Evolutionary conservation across 305 asterid genomes (phyloP), one percentile per base, ranked within the genome.

Genomic region (Salvia sclarea): DNA sequence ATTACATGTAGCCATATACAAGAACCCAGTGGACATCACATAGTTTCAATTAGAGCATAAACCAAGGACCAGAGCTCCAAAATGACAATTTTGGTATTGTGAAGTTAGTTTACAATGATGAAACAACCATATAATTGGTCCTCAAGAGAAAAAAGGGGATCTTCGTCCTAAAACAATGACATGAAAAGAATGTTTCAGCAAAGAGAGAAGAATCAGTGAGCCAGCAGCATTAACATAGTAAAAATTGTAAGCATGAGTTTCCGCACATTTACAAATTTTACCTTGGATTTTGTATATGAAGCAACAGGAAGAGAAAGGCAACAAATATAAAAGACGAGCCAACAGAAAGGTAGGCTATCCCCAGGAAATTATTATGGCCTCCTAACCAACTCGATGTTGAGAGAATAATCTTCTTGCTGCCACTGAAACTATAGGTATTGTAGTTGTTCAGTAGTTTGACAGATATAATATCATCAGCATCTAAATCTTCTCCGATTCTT

Each of bases 391-490:
- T 78, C 25, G 88, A 68, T 54, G 96, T 89, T 40, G 96, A 80
- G 64, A 87, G 86, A 70, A 89, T 95, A 56, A 87, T 81, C 75
- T 79, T 89, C 73, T 89, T 87, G 85, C 81, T 79, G 61, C 96
- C 96, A 21, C 87, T 80, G 79, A 89, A 89, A 81, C 90, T 83
- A 83, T 85, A 89, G 50, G 96, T 87, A 75, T 89, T 87, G 85
- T 87, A 89, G 79, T 89, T 87, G 83, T 89, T 89, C 70, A 72
- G 50, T 65, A 89, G 79, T 35, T 82, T 67, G 67, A 85, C 86
- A 13, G 64, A 55, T 40, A 89, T 79, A 5, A 73, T 59, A 43
- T 86, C 90, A 69, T 81, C 86, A 61, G 83, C 83, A 33, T 64
- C 78, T 38, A 89, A 79, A 72, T 89, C 95, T 68, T 79, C 87